Conservation (phyloP, 768 basidiomycete species). For the Leccinellum rugosiceps region DNA sequence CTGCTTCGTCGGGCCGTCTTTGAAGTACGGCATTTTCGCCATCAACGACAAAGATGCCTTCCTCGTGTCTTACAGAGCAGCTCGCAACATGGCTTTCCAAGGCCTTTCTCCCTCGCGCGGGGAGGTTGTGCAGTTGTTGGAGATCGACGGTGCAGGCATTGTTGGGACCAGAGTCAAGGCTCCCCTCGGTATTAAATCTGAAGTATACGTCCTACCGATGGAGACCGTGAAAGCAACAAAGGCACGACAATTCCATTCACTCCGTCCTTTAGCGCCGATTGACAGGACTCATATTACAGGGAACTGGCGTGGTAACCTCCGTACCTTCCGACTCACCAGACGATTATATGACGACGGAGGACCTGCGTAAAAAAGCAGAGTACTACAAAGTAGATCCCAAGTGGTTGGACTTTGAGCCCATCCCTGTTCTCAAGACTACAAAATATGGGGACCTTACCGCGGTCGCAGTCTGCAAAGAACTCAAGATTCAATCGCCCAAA, state of each 20-base stretch:
- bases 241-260: constrained; percentile 34
- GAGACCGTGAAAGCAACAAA: constrained; percentile 96
- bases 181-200: constrained; percentile 74
- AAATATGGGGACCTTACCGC: constrained; percentile 93
- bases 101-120: constrained; percentile 74
- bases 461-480: constrained; percentile 72
- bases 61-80: constrained; percentile 83
- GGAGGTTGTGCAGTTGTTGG: constrained; percentile 66
- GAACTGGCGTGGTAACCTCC: constrained; percentile 97
- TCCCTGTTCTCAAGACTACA: constrained; percentile 85
- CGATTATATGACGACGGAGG: constrained; percentile 86
- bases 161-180: constrained; percentile 90
- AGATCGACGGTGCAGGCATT: constrained; percentile 75
- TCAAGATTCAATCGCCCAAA: constrained; percentile 95
- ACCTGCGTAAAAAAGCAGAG: constrained; percentile 93
- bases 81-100: constrained; percentile 98
- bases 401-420: constrained; percentile 82
- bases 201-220: constrained; percentile 98
- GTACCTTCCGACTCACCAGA: constrained; percentile 99
- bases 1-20: constrained; percentile 86
- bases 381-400: constrained; percentile 91
- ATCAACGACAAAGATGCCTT: constrained; percentile 84
- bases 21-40: constrained; percentile 94
- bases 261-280: not conserved
- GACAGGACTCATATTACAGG: constrained; percentile 42